phyloP scores from a whole-genome alignment of 192 early-diverging fungal genomes.

The Helicostylum pulchrum region DNA sequence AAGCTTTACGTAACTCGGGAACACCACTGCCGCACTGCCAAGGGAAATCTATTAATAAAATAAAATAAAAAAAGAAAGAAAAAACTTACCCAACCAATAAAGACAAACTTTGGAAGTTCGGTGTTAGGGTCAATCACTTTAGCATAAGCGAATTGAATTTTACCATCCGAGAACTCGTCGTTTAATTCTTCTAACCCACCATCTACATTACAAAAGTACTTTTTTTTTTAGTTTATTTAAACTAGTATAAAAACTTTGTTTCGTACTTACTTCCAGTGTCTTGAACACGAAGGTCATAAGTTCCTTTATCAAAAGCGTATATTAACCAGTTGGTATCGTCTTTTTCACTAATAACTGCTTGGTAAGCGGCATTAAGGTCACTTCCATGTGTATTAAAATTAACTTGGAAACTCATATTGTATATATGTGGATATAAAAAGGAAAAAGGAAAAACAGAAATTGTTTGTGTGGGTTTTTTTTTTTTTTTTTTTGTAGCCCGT shows the following conservation, averaged over 20 bases:
- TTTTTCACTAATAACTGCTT: conserved; percentile 56
- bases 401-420: conserved; percentile 54
- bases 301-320: conserved; percentile 73
- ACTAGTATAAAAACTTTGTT: not conserved
- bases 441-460: no score
- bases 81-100: conserved; percentile 80
- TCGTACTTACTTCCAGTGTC: conserved; percentile 49
- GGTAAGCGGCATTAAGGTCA: conserved; percentile 62
- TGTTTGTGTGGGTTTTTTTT: no score
- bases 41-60: not conserved
- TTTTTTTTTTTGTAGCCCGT: no score
- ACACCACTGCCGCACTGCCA: conserved; percentile 90
- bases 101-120: conserved; percentile 81
- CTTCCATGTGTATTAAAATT: conserved; percentile 65
- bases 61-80: not conserved
- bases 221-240: not conserved
- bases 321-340: conserved; percentile 67
- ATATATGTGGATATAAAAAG: no score
- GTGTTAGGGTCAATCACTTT: conserved; percentile 85
- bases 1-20: conserved; percentile 84
- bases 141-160: conserved; percentile 87
- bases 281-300: conserved; percentile 63
- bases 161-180: conserved; percentile 90
- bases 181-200: conserved; percentile 80
- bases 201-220: conserved; percentile 28